Evolutionary conservation across 2,329 filamentous ascomycete genomes (phyloP).

Genomic region (Colletotrichum camelliae): DNA sequence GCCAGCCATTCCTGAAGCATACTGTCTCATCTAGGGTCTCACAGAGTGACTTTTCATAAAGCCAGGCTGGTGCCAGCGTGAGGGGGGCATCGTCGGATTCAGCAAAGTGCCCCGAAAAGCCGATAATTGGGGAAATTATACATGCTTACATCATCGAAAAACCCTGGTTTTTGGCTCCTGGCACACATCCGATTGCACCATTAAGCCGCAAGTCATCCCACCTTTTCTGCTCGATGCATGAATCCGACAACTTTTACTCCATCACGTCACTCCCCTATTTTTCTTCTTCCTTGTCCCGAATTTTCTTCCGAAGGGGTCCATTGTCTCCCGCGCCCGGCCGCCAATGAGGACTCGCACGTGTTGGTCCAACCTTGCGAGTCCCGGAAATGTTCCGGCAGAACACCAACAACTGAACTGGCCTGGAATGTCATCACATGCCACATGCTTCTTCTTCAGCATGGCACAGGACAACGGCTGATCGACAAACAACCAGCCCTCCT

Average conservation of each 20-base stretch:
- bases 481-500: not conserved
- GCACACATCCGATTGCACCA: too few relatives aligned
- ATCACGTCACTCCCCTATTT: not conserved
- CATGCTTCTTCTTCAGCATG: not conserved
- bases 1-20: too few relatives aligned
- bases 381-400: not conserved
- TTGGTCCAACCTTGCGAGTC: not conserved
- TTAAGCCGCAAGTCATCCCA: not conserved
- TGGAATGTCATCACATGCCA: not conserved
- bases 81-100: too few relatives aligned
- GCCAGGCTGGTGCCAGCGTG: too few relatives aligned
- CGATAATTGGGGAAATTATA: too few relatives aligned
- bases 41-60: too few relatives aligned
- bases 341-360: not conserved
- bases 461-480: not conserved
- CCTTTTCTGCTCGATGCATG: slow-evolving; percentile 3
- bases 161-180: too few relatives aligned
- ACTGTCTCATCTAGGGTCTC: too few relatives aligned
- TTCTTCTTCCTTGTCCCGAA: not conserved
- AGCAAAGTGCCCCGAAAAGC: too few relatives aligned
- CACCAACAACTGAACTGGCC: not conserved
- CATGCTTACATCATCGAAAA: too few relatives aligned
- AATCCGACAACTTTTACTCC: not conserved
- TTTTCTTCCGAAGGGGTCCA: not conserved
- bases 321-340: not conserved